Evolutionary conservation across 768 basidiomycete species (phyloP), one percentile per base, ranked within the genome.

Genomic region (Rubroboletus satanas): DNA sequence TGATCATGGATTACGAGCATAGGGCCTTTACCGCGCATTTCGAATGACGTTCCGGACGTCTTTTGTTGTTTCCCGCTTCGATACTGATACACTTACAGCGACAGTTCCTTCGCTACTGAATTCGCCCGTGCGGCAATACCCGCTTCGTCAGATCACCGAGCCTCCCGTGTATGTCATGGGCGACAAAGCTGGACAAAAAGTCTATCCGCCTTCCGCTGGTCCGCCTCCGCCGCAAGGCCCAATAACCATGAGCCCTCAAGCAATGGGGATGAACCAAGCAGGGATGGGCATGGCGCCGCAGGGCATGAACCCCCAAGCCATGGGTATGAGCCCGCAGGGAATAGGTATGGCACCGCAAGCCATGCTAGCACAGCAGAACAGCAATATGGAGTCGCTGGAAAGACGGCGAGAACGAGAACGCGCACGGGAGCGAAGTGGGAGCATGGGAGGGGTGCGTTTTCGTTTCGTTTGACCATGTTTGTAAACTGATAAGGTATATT

Each of bases 281-380:
- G 61, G 59, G 15, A 63, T 66, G 61, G 59, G 59, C 21, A 66
- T 70, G 52, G 26, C 55, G 0, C 70, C 57, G 2, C 70, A 63
- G 28, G 62, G 60, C 42, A 58, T 68, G 66, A 66, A 56, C 15
- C 62, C 68, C 4, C 66, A 62, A 35, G 48, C 50, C 4, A 60
- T 61, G 44, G 67, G 65, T 8, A 64, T 63, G 57, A 60, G 49
- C n/a, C 47, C 61, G 3, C 62, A 64, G 21, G 60, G 60, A 8
- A 64, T 65, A 36, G 55, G 59, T 17, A 73, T 75, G 71, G 57
- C 63, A 56, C 73, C 56, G 15, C 85, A 87, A 58, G 85, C 82
- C 0, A 80, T 88, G 80, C 70, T 91, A 0, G 83, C 82, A 8
- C 87, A 88, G 64, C 88, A 89, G 62, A 90, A 84, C 56, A 81